Evolutionary conservation across 805 yeast genomes (phyloP), one percentile per base, ranked within the genome.

Genomic region (Hyphopichia homilentoma): DNA sequence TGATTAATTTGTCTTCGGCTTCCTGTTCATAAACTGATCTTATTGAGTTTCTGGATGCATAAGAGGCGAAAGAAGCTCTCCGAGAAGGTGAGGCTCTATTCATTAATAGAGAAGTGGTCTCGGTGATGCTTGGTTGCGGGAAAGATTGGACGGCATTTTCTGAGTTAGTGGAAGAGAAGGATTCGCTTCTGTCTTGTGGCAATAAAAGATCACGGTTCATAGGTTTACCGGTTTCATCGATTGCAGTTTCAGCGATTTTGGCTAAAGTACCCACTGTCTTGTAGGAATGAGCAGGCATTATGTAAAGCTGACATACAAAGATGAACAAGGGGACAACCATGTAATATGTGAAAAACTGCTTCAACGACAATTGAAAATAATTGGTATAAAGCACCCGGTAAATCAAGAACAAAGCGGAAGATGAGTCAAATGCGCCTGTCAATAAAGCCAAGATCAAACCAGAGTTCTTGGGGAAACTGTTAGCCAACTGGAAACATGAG

Each of bases 401-500:
- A 7, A 75, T 45, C 45, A 87, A 65, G 51, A 75, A 75, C 12
- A 75, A 66, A 1, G 79, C 79, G 6, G 76, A 69, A 3, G 79
- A 73, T 7, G 80, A 72, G 52, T 75, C 81, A 39, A 75, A 75
- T 0, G 81, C 79, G 12, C 81, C 80, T 2, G 79, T 73, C 35
- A 89, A 61, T 12, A 86, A 58, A 0, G 96, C 95, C 43, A 88
- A 61, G 14, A 88, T 69, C 28, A 84, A 70, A 0, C 96, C 96
- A 4, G 95, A 82, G 47, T 75, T 77, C 25, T 75, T 73, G 2
- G 96, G 96, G 59, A 88, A 85, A 17, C 84, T 74, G 53, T 88
- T 89, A 5, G 96, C 61, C 53, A 89, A 67, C 50, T 89, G 97
- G 70, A 89, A 88, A 40, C 87, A 78, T 12, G 95, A 81, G 36